phyloP scores from a whole-genome alignment of 768 basidiomycete genomes.

The Clathrus columnatus region DNA sequence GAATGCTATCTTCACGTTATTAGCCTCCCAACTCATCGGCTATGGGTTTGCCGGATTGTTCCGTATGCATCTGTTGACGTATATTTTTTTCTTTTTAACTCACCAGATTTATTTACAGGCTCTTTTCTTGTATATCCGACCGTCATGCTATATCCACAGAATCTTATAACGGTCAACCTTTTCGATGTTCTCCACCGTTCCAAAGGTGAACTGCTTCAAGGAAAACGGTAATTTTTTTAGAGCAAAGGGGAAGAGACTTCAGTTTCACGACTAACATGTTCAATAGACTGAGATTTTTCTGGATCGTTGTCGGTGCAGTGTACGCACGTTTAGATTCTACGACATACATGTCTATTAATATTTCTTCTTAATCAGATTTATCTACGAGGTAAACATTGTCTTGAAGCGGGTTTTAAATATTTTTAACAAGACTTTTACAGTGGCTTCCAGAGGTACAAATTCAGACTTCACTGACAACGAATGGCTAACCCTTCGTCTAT shows the following conservation, averaged over 20 bases:
- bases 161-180: conserved; percentile 5
- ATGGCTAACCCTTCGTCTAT: neutral
- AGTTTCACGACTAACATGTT: neutral
- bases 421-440: neutral
- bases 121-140: conserved; percentile 8
- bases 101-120: neutral
- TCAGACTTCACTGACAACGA: neutral
- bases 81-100: neutral
- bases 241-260: neutral
- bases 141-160: conserved; percentile 8
- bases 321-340: neutral
- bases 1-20: conserved; percentile 3
- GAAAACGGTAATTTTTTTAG: neutral
- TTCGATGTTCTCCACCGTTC: conserved; percentile 3
- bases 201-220: conserved; percentile 6
- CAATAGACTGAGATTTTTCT: conserved; percentile 3
- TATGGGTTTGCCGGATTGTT: conserved; percentile 8
- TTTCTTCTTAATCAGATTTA: neutral
- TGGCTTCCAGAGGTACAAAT: neutral
- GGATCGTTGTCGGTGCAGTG: conserved; percentile 9
- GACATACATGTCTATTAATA: neutral
- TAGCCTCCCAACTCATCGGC: conserved; percentile 7
- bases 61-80: neutral
- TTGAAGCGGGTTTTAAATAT: neutral
- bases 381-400: neutral